These are phyloP conservation scores for Pseudocercospora musae DNA, from an alignment of 2,329 filamentous ascomycete species.

Conservation along the genomic window DNA sequence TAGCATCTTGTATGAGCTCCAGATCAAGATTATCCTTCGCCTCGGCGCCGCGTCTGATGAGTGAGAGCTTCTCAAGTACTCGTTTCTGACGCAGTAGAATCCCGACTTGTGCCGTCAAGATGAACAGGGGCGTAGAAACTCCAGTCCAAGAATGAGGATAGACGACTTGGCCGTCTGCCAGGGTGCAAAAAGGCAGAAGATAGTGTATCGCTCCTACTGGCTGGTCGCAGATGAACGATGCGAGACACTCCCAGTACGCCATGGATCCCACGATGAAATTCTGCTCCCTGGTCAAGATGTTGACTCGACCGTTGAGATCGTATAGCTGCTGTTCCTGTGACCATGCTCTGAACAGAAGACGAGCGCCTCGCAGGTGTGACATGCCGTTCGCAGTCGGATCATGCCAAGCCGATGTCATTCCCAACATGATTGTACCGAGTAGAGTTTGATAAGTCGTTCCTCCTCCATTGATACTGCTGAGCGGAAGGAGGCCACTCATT, in stretches of 20 bases:
- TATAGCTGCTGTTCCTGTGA: slow-evolving; percentile 4
- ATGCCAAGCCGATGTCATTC: slow-evolving; percentile 18
- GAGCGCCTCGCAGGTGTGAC: slow-evolving; percentile 14
- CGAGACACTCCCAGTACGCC: slow-evolving; percentile 19
- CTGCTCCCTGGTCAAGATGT: slow-evolving; percentile 13
- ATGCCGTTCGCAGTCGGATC: slow-evolving; percentile 6
- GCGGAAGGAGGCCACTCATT: slow-evolving; percentile 3
- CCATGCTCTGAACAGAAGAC: slow-evolving; percentile 17
- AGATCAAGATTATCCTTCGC: not conserved
- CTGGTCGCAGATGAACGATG: slow-evolving; percentile 17
- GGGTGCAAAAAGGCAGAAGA: slow-evolving; percentile 7
- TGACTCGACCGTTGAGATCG: not conserved
- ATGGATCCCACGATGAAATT: slow-evolving; percentile 18
- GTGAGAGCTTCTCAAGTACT: slow-evolving; percentile 2
- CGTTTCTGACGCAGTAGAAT: slow-evolving; percentile 14
- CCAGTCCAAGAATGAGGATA: slow-evolving; percentile 18
- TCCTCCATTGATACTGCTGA: not conserved
- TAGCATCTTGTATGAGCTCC: slow-evolving; percentile 6
- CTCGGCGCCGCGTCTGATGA: not conserved
- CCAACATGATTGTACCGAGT: slow-evolving; percentile 14
- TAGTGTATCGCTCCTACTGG: slow-evolving; percentile 6
- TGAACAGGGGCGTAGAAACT: slow-evolving; percentile 14
- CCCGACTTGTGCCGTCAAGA: slow-evolving; percentile 10
- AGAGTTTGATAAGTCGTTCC: slow-evolving; percentile 8
- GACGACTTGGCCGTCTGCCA: slow-evolving; percentile 9